phyloP scores from a whole-genome alignment of 768 basidiomycete species.

The Rhodotorula kratochvilovae region DNA sequence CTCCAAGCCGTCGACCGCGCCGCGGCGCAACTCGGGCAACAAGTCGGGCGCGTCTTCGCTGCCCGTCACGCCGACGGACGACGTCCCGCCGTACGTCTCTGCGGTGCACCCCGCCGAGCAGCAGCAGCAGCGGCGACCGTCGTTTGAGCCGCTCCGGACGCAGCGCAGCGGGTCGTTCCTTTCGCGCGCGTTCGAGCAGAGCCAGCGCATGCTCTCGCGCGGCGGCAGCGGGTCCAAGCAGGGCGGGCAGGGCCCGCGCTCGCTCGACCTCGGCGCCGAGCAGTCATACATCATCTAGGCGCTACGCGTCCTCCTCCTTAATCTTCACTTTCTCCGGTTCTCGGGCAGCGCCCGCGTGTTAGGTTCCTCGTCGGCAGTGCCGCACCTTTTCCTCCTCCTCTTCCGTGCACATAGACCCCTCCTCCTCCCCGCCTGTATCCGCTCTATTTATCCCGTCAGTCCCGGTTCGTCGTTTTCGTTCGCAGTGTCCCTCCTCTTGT shows the following conservation, averaged over 20 bases:
- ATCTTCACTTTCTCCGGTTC: neutral
- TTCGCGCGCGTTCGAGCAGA: slow-evolving; percentile 21
- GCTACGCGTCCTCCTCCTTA: neutral
- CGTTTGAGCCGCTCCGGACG: slow-evolving; percentile 14
- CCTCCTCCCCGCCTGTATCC: neutral
- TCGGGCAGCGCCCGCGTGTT: neutral
- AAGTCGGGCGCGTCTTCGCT: slow-evolving; percentile 3
- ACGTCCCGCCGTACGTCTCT: slow-evolving; percentile 21
- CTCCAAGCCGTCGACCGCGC: slow-evolving; percentile 1
- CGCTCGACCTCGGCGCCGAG: slow-evolving; percentile 1
- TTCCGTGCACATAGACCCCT: neutral
- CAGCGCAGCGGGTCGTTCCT: slow-evolving; percentile 34
- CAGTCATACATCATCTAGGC: neutral
- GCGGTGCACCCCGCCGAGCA: neutral
- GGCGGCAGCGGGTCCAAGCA: neutral
- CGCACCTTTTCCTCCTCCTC: neutral
- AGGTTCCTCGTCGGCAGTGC: neutral
- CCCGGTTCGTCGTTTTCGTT: neutral
- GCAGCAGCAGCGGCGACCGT: neutral
- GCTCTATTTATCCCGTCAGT: neutral
- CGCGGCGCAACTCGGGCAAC: neutral
- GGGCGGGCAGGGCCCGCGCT: neutral
- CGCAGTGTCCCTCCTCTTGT: neutral
- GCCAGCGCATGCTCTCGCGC: slow-evolving; percentile 23
- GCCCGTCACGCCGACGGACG: slow-evolving; percentile 37